Conservation (phyloP, 169 alveolate genomes). For the Eimeria brunetti region DNA sequence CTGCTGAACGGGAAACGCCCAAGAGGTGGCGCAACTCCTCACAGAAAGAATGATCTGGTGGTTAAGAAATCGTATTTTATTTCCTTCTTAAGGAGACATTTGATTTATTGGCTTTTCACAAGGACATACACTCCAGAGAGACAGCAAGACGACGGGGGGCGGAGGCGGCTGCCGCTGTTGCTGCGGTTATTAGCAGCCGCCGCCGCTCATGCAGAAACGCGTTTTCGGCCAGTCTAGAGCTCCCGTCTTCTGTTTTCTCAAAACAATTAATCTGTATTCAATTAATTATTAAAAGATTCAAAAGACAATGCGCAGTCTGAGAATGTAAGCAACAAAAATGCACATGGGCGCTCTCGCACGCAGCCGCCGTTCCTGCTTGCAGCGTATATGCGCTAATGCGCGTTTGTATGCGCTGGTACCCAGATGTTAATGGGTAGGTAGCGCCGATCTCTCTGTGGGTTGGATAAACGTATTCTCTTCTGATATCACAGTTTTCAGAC, state of each 20-base stretch:
- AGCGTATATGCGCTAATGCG: too few species aligned
- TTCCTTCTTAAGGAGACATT: conserved; percentile 29
- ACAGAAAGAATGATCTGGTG: conserved; percentile 7
- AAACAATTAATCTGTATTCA: background rate
- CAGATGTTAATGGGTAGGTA: background rate
- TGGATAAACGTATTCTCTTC: background rate
- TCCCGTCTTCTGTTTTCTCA: background rate
- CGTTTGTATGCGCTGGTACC: background rate
- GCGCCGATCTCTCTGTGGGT: background rate
- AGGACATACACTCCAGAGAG: background rate
- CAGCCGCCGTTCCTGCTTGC: background rate
- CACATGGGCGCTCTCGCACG: background rate
- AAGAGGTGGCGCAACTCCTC: conserved; percentile 36
- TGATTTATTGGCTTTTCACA: background rate
- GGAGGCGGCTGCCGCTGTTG: conserved; percentile 69
- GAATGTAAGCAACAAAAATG: background rate
- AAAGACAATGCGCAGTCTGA: background rate
- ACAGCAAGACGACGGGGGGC: conserved; percentile 65
- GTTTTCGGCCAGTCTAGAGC: background rate
- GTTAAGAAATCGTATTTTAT: background rate
- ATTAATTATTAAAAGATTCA: background rate
- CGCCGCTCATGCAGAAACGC: conserved; percentile 41
- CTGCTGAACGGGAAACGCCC: conserved; percentile 15
- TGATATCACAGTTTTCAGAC: background rate
- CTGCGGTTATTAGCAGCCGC: conserved; percentile 53